phyloP scores from a whole-genome alignment of 345 rosid genomes.

The Sisymbrium altissimum region DNA sequence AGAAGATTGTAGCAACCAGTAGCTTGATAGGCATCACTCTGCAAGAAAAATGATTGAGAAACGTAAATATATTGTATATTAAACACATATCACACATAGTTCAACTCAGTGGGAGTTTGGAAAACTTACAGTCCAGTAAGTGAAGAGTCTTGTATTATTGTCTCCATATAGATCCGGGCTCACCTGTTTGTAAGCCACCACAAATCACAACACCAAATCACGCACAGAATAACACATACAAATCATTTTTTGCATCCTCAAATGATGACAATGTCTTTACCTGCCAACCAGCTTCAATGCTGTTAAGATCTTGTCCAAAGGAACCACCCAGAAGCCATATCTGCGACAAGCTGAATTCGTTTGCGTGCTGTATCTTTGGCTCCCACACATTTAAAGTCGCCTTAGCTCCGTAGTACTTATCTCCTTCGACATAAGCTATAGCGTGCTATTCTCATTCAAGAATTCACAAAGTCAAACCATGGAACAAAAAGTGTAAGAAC shows the following conservation, averaged over 20 bases:
- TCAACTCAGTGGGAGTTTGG: neutral
- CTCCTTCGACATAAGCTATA: conserved; percentile 93
- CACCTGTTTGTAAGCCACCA: conserved; percentile 48
- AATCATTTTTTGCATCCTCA: neutral
- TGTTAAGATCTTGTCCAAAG: conserved; percentile 95
- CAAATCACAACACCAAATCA: neutral
- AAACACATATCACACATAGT: neutral
- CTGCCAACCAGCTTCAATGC: conserved; percentile 99
- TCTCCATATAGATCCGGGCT: conserved; percentile 99
- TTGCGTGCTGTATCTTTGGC: conserved; percentile 82
- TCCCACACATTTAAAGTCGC: conserved; percentile 98
- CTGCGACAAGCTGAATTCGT: conserved; percentile 96
- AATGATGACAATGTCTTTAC: conserved; percentile 31
- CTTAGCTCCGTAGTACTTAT: conserved; percentile 83
- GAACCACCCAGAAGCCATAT: conserved; percentile 97
- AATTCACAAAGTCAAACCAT: conserved; percentile 11
- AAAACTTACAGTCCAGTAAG: conserved; percentile 94
- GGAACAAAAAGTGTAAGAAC: neutral
- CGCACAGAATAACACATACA: neutral
- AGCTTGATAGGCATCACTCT: conserved; percentile 99
- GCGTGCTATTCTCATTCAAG: conserved; percentile 63
- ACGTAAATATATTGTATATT: neutral
- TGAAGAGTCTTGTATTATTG: conserved; percentile 97
- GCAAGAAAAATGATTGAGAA: conserved; percentile 16
- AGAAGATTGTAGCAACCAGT: conserved; percentile 99